These are phyloP conservation scores for Chlorella sp. DNA, from an alignment of 139 green algal genomes.

Conservation along the genomic window DNA sequence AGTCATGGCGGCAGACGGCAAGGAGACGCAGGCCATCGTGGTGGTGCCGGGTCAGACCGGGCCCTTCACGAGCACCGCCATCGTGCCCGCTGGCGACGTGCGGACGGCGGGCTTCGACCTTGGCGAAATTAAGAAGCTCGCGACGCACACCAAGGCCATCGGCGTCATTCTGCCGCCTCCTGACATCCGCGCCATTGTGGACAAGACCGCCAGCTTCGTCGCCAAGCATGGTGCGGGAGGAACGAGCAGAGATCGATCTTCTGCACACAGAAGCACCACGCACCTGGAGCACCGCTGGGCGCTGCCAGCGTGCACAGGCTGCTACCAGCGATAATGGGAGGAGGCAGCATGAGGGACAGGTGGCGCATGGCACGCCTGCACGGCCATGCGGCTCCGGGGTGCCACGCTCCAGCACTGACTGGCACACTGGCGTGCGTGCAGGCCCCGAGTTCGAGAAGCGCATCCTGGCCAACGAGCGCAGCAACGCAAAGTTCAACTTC, in stretches of 20 bases:
- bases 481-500: constrained; percentile 99
- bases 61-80: constrained; percentile 13
- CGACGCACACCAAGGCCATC: constrained; percentile 87
- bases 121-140: constrained; percentile 50
- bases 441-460: constrained; percentile 86
- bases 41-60: background rate
- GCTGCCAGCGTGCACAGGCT: too few relatives aligned
- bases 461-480: constrained; percentile 87
- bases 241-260: too few relatives aligned
- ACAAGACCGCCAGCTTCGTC: constrained; percentile 98
- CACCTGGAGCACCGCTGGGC: too few relatives aligned
- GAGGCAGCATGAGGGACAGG: too few relatives aligned
- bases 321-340: too few relatives aligned
- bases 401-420: too few relatives aligned
- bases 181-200: constrained; percentile 93
- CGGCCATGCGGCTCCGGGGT: too few relatives aligned
- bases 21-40: too few relatives aligned
- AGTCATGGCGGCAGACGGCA: too few relatives aligned
- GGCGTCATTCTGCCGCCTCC: constrained; percentile 91
- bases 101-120: constrained; percentile 31
- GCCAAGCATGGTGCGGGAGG: constrained; percentile 78
- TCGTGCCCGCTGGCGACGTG: constrained; percentile 64
- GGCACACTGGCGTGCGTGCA: too few relatives aligned
- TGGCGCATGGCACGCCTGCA: too few relatives aligned
- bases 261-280: background rate